Evolutionary conservation across 495 filamentous ascomycete species (phyloP).

Genomic region (Tricharina praecox): DNA sequence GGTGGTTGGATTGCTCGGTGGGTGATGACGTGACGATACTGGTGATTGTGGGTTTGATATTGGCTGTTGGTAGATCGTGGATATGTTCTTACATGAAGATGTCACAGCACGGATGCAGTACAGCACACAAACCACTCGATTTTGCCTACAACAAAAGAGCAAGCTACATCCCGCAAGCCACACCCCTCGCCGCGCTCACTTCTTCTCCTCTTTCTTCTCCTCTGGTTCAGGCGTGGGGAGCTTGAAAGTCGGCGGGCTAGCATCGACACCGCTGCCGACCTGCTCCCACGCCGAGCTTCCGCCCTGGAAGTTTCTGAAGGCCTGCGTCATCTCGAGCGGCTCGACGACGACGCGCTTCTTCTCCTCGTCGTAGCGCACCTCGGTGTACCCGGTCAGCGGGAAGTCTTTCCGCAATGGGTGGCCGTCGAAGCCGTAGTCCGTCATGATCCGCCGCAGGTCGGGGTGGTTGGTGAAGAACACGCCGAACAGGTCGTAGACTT

Average conservation of each 20-base stretch:
- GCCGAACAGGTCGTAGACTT: constrained; percentile 94
- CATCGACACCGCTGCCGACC: constrained; percentile 63
- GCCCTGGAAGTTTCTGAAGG: constrained; percentile 96
- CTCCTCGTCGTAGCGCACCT: constrained; percentile 95
- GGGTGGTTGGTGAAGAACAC: constrained; percentile 94
- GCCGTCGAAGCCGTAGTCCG: constrained; percentile 97
- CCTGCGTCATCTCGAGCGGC: constrained; percentile 91
- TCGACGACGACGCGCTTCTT: constrained; percentile 99
- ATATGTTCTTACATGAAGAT: too few species aligned
- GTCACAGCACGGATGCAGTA: too few species aligned
- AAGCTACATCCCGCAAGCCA: too few species aligned
- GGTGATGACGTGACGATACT: too few species aligned
- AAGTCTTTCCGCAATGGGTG: constrained; percentile 97
- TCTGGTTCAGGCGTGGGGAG: constrained; percentile 89
- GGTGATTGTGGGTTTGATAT: too few species aligned
- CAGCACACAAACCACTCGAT: neutral
- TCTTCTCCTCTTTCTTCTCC: constrained; percentile 62
- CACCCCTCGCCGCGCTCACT: too few species aligned
- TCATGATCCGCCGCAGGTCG: constrained; percentile 96
- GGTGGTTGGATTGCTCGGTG: too few species aligned
- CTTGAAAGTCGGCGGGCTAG: constrained; percentile 77
- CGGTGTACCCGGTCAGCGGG: constrained; percentile 94
- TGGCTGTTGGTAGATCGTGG: too few species aligned
- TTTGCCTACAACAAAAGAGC: neutral
- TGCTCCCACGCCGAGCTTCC: constrained; percentile 75